phyloP scores from a whole-genome alignment of 805 yeast genomes.

The Zygosaccharomyces lentus region DNA sequence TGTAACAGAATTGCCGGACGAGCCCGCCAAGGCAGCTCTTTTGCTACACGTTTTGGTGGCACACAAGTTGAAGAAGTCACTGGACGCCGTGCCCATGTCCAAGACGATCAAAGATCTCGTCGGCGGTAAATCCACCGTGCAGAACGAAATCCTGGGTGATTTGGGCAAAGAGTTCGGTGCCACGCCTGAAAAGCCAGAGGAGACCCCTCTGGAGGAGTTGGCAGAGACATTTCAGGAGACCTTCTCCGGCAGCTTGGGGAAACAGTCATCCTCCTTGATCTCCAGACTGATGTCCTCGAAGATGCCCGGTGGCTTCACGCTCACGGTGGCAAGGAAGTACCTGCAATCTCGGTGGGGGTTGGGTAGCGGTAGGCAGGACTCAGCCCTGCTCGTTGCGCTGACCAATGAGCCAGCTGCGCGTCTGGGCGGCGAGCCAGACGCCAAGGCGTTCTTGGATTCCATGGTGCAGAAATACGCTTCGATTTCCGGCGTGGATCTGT shows the following conservation, averaged over 20 bases:
- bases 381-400: constrained; percentile 76
- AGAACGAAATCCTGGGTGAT: constrained; percentile 97
- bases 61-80: constrained; percentile 87
- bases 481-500: constrained; percentile 68
- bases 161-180: constrained; percentile 97
- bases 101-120: constrained; percentile 96
- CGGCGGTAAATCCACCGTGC: constrained; percentile 98
- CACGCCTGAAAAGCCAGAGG: constrained; percentile 99
- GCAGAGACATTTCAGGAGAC: constrained; percentile 94
- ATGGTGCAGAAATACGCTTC: constrained; percentile 83
- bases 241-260: constrained; percentile 85
- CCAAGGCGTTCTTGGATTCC: constrained; percentile 81
- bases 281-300: constrained; percentile 92
- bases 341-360: constrained; percentile 90
- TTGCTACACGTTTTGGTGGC: constrained; percentile 88
- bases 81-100: constrained; percentile 78
- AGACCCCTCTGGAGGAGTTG: constrained; percentile 90
- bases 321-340: constrained; percentile 87
- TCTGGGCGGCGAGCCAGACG: constrained; percentile 81
- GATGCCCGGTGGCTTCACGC: constrained; percentile 99
- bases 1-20: constrained; percentile 81
- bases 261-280: constrained; percentile 82
- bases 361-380: constrained; percentile 90
- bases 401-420: constrained; percentile 89
- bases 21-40: constrained; percentile 79